phyloP scores from a whole-genome alignment of 2,329 filamentous ascomycete genomes.

The Apiospora arundinis region DNA sequence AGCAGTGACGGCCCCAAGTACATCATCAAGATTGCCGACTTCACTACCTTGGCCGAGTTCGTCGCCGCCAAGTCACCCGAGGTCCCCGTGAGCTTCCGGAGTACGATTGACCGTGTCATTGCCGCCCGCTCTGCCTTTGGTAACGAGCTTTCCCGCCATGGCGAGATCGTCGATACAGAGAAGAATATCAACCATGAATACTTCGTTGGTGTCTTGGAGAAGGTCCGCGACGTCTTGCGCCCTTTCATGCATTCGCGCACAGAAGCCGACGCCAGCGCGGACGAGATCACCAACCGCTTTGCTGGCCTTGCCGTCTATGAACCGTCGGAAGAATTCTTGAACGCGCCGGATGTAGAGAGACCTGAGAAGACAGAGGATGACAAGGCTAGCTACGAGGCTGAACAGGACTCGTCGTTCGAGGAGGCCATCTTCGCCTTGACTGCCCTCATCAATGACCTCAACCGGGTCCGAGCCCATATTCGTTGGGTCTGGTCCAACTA shows the following conservation, averaged over 20 bases:
- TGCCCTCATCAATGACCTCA: slow-evolving; percentile 40
- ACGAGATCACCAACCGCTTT: slow-evolving; percentile 41
- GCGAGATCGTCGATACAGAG: slow-evolving; percentile 25
- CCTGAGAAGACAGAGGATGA: slow-evolving; percentile 27
- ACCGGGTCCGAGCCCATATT: slow-evolving; percentile 36
- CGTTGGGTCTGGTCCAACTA: slow-evolving; percentile 42
- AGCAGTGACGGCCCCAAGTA: slow-evolving; percentile 34
- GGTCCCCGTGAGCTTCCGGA: slow-evolving; percentile 39
- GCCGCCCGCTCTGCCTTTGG: slow-evolving; percentile 40
- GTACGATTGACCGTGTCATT: slow-evolving; percentile 47
- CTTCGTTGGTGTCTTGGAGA: slow-evolving; percentile 44
- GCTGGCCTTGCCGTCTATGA: slow-evolving; percentile 46
- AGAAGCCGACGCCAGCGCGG: neutral
- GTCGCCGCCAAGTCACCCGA: slow-evolving; percentile 38
- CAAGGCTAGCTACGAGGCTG: slow-evolving; percentile 40
- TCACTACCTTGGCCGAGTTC: slow-evolving; percentile 45
- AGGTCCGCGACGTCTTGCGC: slow-evolving; percentile 41
- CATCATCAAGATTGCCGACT: slow-evolving; percentile 46
- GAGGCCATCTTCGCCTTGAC: slow-evolving; percentile 38
- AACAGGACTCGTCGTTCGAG: slow-evolving; percentile 32
- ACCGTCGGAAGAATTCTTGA: slow-evolving; percentile 44
- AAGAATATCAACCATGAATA: slow-evolving; percentile 39
- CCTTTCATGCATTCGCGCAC: slow-evolving; percentile 28
- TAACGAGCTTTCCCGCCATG: slow-evolving; percentile 28
- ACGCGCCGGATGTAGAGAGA: slow-evolving; percentile 37